A percentile compares a stretch with the other conserved stretches of the same genome.
These are phyloP conservation scores for Lentinus tigrinus DNA, from an alignment of 768 basidiomycete species.

Conservation along the genomic window DNA sequence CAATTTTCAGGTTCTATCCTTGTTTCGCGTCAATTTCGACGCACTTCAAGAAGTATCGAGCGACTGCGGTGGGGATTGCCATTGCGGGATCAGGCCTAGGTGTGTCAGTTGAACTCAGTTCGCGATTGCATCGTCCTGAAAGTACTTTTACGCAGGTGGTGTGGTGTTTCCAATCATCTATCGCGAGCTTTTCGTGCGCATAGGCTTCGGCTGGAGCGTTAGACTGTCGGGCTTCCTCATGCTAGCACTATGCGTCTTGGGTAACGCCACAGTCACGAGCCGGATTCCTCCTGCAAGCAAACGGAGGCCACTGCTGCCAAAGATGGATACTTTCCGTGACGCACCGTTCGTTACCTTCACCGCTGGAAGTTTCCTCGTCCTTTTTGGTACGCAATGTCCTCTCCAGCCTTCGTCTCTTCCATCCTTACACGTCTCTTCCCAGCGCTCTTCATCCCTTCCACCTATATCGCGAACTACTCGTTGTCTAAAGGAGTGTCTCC, in stretches of 20 bases:
- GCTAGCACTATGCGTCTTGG: constrained; percentile 43
- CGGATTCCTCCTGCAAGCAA: constrained; percentile 25
- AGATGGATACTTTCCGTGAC: constrained; percentile 41
- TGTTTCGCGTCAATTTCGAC: constrained; percentile 65
- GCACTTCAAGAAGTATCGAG: constrained; percentile 62
- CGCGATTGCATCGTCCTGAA: background rate
- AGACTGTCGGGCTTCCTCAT: constrained; percentile 55
- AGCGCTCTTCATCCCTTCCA: constrained; percentile 27
- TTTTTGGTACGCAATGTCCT: constrained; percentile 44
- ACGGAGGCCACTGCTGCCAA: constrained; percentile 20
- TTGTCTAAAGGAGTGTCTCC: constrained; percentile 20
- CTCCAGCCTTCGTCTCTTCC: background rate
- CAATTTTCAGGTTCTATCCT: constrained; percentile 67
- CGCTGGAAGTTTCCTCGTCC: constrained; percentile 54
- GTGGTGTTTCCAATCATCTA: constrained; percentile 68
- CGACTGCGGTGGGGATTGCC: constrained; percentile 65
- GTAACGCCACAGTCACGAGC: constrained; percentile 44
- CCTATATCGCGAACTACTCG: constrained; percentile 30
- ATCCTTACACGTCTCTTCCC: background rate
- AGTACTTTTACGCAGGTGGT: constrained; percentile 47
- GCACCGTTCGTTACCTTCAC: constrained; percentile 51
- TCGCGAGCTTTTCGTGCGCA: constrained; percentile 49
- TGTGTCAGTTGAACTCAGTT: background rate
- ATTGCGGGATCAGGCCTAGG: constrained; percentile 16
- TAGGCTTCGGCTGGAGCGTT: constrained; percentile 65